Evolutionary conservation across 2,329 filamentous ascomycete genomes (phyloP).

Genomic region (Diaporthe velutina): DNA sequence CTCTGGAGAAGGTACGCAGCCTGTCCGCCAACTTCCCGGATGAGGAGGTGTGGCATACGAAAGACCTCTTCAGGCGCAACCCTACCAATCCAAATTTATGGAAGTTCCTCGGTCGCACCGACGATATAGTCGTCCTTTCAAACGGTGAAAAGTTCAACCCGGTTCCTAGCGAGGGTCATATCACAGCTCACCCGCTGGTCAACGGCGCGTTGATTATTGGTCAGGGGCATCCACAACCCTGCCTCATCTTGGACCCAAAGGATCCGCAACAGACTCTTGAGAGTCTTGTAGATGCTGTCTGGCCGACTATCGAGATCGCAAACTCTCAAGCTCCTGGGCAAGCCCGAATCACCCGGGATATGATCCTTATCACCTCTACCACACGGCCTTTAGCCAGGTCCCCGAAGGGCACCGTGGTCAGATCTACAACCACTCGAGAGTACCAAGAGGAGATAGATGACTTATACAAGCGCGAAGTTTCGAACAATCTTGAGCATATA

Average conservation of each 20-base stretch:
- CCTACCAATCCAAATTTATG: conserved; percentile 21
- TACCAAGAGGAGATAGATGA: conserved; percentile 18
- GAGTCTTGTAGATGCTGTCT: conserved; percentile 22
- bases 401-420: conserved; percentile 35
- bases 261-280: conserved; percentile 10
- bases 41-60: conserved; percentile 41
- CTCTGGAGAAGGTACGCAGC: conserved; percentile 36
- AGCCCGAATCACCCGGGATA: conserved; percentile 27
- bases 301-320: conserved; percentile 34
- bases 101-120: conserved; percentile 31
- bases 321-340: conserved; percentile 32
- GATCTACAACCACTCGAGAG: background rate
- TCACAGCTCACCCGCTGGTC: conserved; percentile 23
- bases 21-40: conserved; percentile 41
- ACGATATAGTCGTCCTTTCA: conserved; percentile 32
- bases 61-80: conserved; percentile 61
- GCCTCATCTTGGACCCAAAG: conserved; percentile 31
- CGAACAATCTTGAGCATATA: conserved; percentile 19
- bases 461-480: conserved; percentile 19
- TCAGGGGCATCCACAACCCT: conserved; percentile 18
- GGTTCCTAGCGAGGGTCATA: conserved; percentile 32
- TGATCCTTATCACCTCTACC: conserved; percentile 20
- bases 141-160: conserved; percentile 41
- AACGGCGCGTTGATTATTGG: conserved; percentile 31
- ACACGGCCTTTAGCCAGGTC: conserved; percentile 17